These are phyloP conservation scores for Plenodomus tracheiphilus DNA, from an alignment of 2,329 filamentous ascomycete species.

Conservation along the genomic window DNA sequence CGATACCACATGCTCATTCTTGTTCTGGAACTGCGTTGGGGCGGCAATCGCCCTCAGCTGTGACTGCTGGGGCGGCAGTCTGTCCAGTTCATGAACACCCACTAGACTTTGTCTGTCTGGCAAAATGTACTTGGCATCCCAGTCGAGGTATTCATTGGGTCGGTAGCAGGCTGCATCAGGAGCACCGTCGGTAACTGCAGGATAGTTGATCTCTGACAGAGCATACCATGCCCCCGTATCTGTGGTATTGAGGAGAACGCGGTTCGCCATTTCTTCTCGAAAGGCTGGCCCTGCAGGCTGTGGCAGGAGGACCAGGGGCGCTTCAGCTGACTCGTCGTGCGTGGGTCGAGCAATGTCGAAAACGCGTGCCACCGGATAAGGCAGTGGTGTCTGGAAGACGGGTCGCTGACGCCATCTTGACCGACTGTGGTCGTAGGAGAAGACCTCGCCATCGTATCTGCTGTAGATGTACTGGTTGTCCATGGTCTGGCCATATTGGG, in stretches of 20 bases:
- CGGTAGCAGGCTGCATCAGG: slow-evolving; percentile 61
- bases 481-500: slow-evolving; percentile 77
- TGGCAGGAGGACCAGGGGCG: slow-evolving; percentile 80
- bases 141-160: slow-evolving; percentile 27
- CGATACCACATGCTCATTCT: slow-evolving; percentile 24
- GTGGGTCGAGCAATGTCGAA: slow-evolving; percentile 83
- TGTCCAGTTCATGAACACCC: slow-evolving; percentile 45
- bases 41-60: slow-evolving; percentile 29
- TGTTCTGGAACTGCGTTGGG: slow-evolving; percentile 25
- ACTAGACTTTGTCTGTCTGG: slow-evolving; percentile 43
- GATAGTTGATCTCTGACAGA: slow-evolving; percentile 83
- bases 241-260: slow-evolving; percentile 83
- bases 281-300: slow-evolving; percentile 72
- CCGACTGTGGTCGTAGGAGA: slow-evolving; percentile 73
- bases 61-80: slow-evolving; percentile 21
- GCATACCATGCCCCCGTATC: slow-evolving; percentile 91
- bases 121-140: slow-evolving; percentile 31
- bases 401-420: slow-evolving; percentile 34
- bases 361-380: slow-evolving; percentile 79
- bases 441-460: slow-evolving; percentile 80
- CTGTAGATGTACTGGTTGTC: slow-evolving; percentile 90
- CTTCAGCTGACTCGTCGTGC: slow-evolving; percentile 66
- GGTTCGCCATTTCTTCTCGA: slow-evolving; percentile 45
- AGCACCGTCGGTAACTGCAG: slow-evolving; percentile 75
- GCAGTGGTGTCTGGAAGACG: slow-evolving; percentile 61